Evolutionary conservation across 1,284 basidiomycete genomes (phyloP).

Genomic region (Ganoderma boninense): DNA sequence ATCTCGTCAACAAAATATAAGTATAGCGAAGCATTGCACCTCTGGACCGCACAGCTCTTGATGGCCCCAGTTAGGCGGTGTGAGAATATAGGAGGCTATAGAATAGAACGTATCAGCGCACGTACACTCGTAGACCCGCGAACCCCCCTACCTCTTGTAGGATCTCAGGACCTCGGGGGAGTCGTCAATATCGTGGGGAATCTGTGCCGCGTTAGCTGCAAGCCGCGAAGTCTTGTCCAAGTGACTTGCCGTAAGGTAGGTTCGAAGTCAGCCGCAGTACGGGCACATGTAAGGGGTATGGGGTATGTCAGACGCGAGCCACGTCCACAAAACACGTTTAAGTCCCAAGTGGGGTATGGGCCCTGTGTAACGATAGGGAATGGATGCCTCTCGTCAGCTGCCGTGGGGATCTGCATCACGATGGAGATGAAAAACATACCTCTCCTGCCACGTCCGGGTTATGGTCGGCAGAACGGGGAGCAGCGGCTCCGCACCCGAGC

Average conservation of each 20-base stretch:
- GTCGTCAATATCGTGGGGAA: slow-evolving; percentile 14
- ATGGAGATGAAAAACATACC: slow-evolving; percentile 32
- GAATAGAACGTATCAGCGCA: not conserved
- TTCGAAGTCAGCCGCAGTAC: slow-evolving; percentile 16
- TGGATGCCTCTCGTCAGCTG: slow-evolving; percentile 9
- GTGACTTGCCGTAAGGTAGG: slow-evolving; percentile 13
- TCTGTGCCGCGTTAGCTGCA: not conserved
- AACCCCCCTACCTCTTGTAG: not conserved
- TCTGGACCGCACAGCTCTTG: slow-evolving; percentile 8
- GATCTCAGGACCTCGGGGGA: not conserved
- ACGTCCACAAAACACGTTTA: slow-evolving; percentile 10
- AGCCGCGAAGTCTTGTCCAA: not conserved
- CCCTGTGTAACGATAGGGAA: slow-evolving; percentile 17
- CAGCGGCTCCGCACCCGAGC: slow-evolving; percentile 14
- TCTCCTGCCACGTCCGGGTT: slow-evolving; percentile 25
- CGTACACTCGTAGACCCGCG: not conserved
- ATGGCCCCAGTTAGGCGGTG: not conserved
- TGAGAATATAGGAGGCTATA: not conserved
- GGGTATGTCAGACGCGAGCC: slow-evolving; percentile 13
- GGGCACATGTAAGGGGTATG: slow-evolving; percentile 18
- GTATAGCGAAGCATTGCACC: slow-evolving; percentile 1
- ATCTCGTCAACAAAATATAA: too few species aligned
- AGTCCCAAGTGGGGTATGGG: slow-evolving; percentile 5
- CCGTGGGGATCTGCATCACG: slow-evolving; percentile 11
- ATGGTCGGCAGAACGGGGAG: slow-evolving; percentile 21